Evolutionary conservation across 805 yeast genomes (phyloP), one percentile per base, ranked within the genome.

Genomic region (Lachancea quebecensis): DNA sequence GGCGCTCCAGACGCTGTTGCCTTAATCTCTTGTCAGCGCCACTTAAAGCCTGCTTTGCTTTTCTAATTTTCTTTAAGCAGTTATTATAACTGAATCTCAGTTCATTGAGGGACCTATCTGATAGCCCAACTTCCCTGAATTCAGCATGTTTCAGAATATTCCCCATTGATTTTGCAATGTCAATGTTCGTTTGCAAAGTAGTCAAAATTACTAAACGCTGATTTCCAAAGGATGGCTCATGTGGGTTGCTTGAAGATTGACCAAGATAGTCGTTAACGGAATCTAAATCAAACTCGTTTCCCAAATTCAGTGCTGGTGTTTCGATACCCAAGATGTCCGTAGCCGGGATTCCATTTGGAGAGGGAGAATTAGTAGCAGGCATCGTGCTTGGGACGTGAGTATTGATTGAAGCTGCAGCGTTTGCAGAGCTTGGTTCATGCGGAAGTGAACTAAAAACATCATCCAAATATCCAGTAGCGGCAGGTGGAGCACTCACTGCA

Each of bases 81-180:
- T 49, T 47, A 33, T 49, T 49, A 38, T 63, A 63, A 17, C 56
- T 52, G 10, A 43, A 44, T 38, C 54, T 54, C 5, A 64, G 44
- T 41, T 64, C 68, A 41, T 50, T 45, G 27, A 59, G 35, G 4
- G 66, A 51, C 10, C 49, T 17, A 27, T 56, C 59, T 1, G 68
- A 62, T 15, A 64, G 44, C 10, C 50, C 49, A 14, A 64, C 43
- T 30, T 61, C 65, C 32, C 58, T 56, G 7, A 60, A 48, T 36
- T 60, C 64, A 0, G 58, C 48, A 45, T 61, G 62, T 39, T 58
- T 60, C 11, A 64, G 47, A 27, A 64, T 53, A 34, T 50, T 56
- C 1, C 60, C 60, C 44, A 64, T 50, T 4, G 66, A 56, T 35
- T 58, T 61, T 21, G 66, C 66, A 30, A 64, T 54, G 17, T 59